Percentiles rank a stretch among this genome's conserved stretches.
These are phyloP conservation scores for Plasmodium knowlesi DNA, from an alignment of 169 alveolate genomes.

Conservation along the genomic window DNA sequence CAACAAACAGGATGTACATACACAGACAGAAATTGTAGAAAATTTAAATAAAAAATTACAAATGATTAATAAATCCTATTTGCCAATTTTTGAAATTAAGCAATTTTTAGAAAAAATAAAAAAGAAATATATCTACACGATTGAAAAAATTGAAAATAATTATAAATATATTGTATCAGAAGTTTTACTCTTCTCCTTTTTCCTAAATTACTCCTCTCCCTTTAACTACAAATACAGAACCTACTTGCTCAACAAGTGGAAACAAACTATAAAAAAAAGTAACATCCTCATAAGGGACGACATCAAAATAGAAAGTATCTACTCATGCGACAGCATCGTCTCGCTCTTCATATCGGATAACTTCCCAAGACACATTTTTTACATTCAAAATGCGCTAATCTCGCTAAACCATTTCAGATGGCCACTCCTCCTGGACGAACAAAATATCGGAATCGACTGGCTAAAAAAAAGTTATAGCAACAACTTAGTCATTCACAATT, in stretches of 20 bases:
- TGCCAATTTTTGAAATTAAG: conserved; percentile 55
- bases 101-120: conserved; percentile 35
- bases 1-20: conserved; percentile 18
- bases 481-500: conserved; percentile 60
- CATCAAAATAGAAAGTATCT: conserved; percentile 51
- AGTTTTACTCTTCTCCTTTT: conserved; percentile 56
- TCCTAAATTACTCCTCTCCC: conserved; percentile 53
- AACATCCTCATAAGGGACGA: conserved; percentile 39
- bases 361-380: conserved; percentile 68
- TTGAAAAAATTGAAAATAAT: conserved; percentile 58
- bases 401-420: conserved; percentile 71
- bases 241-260: conserved; percentile 43
- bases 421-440: conserved; percentile 53
- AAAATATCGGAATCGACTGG: conserved; percentile 65
- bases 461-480: conserved; percentile 63
- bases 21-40: conserved; percentile 25
- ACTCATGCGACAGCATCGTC: conserved; percentile 57
- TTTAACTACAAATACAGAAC: conserved; percentile 62
- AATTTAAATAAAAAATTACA: conserved; percentile 56
- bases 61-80: conserved; percentile 38
- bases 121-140: conserved; percentile 43
- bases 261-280: conserved; percentile 48
- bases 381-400: conserved; percentile 70
- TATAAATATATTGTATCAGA: conserved; percentile 62
- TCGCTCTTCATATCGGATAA: conserved; percentile 64